Evolutionary conservation across 2,329 filamentous ascomycete species (phyloP).

Genomic region (Aulographum hederae): DNA sequence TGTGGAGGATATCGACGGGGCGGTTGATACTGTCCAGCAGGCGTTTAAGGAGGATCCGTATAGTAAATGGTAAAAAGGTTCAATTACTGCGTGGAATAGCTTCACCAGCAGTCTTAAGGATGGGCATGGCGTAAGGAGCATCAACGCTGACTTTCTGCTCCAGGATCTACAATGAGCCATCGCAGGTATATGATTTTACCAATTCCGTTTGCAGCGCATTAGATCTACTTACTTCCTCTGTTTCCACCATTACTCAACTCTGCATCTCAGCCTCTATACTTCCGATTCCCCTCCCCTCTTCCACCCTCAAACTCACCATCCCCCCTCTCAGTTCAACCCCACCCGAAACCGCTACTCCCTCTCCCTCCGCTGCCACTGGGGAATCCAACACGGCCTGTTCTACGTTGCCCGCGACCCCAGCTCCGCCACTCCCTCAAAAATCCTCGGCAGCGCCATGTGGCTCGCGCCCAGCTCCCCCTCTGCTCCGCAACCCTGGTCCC

Average conservation of each 20-base stretch:
- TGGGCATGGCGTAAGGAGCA: no score
- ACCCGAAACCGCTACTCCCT: conserved; percentile 44
- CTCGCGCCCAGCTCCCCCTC: conserved; percentile 34
- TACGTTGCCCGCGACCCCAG: conserved; percentile 47
- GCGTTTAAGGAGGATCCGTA: conserved; percentile 51
- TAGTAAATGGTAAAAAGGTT: conserved; percentile 46
- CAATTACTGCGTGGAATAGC: no score
- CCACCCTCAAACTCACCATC: no score
- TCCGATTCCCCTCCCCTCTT: no score
- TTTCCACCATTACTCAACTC: no score
- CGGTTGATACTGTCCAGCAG: conserved; percentile 45
- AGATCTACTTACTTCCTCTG: no score
- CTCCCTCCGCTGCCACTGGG: conserved; percentile 48
- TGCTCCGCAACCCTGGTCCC: conserved; percentile 36
- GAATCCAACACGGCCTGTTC: conserved; percentile 51
- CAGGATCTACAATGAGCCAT: no score
- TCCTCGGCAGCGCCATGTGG: conserved; percentile 60
- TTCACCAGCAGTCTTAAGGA: no score
- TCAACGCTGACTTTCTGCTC: no score
- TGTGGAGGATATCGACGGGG: conserved; percentile 41
- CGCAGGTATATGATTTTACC: no score
- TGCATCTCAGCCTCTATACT: no score
- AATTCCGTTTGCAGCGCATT: no score
- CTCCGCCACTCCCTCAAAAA: conserved; percentile 19
- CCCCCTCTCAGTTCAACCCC: conserved; percentile 42